phyloP scores from a whole-genome alignment of 78 protist genomes.

The Dictyostelium purpureum region DNA sequence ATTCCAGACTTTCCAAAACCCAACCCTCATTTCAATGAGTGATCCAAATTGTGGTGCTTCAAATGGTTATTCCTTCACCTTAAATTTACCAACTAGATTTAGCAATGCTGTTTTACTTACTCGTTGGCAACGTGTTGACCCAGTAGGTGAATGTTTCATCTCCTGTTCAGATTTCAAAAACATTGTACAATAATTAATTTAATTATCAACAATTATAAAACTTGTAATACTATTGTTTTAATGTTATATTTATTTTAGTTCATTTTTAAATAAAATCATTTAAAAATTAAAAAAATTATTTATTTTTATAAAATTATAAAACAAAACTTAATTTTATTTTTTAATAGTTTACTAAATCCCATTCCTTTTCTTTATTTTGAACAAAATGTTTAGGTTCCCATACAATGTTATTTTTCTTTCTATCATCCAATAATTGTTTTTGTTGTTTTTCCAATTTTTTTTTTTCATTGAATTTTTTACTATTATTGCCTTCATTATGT shows the following conservation, averaged over 20 bases:
- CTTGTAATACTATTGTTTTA: no score
- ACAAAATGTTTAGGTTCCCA: not conserved
- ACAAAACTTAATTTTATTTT: no score
- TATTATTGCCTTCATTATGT: not conserved
- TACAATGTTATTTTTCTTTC: not conserved
- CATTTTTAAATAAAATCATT: no score
- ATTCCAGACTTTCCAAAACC: not conserved
- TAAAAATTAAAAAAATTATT: no score
- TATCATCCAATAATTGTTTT: not conserved
- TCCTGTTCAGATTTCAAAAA: conserved; percentile 21
- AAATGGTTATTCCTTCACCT: not conserved
- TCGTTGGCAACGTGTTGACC: conserved; percentile 48
- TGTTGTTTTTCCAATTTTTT: not conserved
- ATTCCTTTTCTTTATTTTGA: not conserved
- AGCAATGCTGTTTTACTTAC: not conserved
- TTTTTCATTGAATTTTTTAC: not conserved
- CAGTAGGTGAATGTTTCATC: conserved; percentile 66
- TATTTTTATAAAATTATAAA: no score
- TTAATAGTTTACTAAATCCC: no score
- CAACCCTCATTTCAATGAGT: not conserved
- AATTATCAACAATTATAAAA: no score
- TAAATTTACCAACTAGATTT: conserved; percentile 20
- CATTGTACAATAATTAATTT: no score
- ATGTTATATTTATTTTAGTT: no score
- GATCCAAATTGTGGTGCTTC: not conserved